These are phyloP conservation scores for Komagataea norvegica DNA, from an alignment of 1,139 yeast genomes.

Conservation along the genomic window DNA sequence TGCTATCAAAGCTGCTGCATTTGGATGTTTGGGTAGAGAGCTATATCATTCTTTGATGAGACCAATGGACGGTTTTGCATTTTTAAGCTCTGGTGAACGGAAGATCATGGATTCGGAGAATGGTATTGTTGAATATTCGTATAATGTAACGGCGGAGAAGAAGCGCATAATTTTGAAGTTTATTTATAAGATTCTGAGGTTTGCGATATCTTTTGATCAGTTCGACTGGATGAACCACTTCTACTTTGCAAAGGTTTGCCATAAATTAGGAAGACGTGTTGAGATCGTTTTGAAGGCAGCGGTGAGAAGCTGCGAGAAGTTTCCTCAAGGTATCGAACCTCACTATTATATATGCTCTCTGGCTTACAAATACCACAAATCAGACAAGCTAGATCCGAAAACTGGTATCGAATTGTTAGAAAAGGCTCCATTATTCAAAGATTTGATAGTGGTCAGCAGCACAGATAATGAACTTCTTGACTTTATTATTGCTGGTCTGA, in stretches of 20 bases:
- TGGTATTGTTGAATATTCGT: constrained; percentile 27
- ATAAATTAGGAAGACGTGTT: constrained; percentile 39
- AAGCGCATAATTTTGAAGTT: constrained; percentile 19
- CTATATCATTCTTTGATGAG: constrained; percentile 54
- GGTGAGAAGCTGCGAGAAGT: constrained; percentile 36
- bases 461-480: constrained; percentile 24
- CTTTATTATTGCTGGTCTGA: constrained; percentile 34
- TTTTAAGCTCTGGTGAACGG: constrained; percentile 20
- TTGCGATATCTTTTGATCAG: constrained; percentile 27
- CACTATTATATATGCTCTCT: constrained; percentile 61
- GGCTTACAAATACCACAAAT: constrained; percentile 51
- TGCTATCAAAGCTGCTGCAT: constrained; percentile 29
- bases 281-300: constrained; percentile 37
- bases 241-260: constrained; percentile 55
- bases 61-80: constrained; percentile 55
- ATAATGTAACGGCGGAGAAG: constrained; percentile 19
- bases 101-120: constrained; percentile 21
- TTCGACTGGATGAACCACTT: constrained; percentile 54
- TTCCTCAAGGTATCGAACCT: constrained; percentile 56
- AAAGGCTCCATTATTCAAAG: constrained; percentile 32
- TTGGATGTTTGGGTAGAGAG: constrained; percentile 57
- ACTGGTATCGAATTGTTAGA: constrained; percentile 38
- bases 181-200: constrained; percentile 22
- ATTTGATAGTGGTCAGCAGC: constrained; percentile 11
- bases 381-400: constrained; percentile 30